Base-by-base conservation (phyloP, 2,329 filamentous ascomycete genomes). In the Fusarium austroafricanum region DNA sequence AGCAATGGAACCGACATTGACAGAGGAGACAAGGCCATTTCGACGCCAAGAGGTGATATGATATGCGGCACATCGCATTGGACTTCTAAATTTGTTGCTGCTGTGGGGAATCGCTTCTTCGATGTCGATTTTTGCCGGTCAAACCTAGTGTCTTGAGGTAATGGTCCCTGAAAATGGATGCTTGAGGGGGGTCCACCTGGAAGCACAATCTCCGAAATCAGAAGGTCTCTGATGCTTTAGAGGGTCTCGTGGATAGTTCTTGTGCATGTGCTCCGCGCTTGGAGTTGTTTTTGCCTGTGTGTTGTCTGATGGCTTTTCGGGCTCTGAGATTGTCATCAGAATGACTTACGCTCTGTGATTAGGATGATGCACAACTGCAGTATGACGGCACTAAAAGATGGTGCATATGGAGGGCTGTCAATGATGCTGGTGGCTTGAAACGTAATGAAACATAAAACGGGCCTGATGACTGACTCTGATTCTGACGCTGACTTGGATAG, bases 41-140 rank as follows among this genome's bases (percentile, higher is more conserved):
- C 42, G 66, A 65, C 65, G 61, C 66, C 61, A 68, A 67, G 61
- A 18, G 33, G 35, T 66, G 49, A 68, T 44, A 53, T 53, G 52
- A 65, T 43, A 46, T 67, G 61, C 49, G 61, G 66, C 50, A 45
- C 52, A 57, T 55, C 33, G 50, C 37, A 65, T 59, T 67, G 47
- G 65, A 45, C 47, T 61, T 61, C 47, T 44, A 55, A 51, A 49
- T 46, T 44, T 56, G 62, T 51, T 58, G 45, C 44, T 62, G 18
- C 44, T 55, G 65, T 52, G 63, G 59, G 43, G 55, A 55, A 54
- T 49, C 29, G 29, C 31, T 61, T 61, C 52, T 65, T 44, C 37
- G 20, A 62, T 39, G 31, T 47, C 37, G 26, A 62, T 21, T 29
- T 42, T 20, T 38, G 23, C 20, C 6, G 26, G 29, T 29, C 21